phyloP scores from a whole-genome alignment of 306 rosid genomes.

The Quercus parvula region DNA sequence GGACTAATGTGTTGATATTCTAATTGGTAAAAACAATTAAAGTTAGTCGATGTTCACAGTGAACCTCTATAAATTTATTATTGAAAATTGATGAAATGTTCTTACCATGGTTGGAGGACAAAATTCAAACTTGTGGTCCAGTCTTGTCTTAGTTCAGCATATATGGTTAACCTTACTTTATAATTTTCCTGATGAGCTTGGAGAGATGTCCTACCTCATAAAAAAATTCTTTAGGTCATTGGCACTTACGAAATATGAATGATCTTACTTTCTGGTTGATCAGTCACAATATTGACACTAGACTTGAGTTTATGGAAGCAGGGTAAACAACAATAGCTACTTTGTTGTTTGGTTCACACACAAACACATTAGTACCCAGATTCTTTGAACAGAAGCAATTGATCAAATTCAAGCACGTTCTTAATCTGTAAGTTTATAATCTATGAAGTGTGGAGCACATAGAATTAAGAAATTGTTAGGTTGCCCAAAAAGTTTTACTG shows the following conservation, averaged over 20 bases:
- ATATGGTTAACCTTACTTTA: not conserved
- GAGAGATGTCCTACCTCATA: not conserved
- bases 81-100: not conserved
- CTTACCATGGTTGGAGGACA: not conserved
- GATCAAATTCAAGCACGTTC: not conserved
- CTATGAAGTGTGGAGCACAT: not conserved
- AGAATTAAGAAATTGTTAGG: not conserved
- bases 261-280: not conserved
- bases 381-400: not conserved
- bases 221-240: not conserved
- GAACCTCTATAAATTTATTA: not conserved
- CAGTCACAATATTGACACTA: not conserved
- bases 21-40: not conserved
- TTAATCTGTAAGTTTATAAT: not conserved
- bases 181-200: not conserved
- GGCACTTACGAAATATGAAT: not conserved
- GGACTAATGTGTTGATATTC: not conserved
- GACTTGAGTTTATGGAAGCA: not conserved
- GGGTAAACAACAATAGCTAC: not conserved
- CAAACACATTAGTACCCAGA: not conserved
- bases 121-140: not conserved
- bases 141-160: not conserved
- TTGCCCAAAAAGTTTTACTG: not conserved
- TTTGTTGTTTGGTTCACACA: not conserved
- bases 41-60: not conserved